Percentiles rank a stretch among this genome's conserved stretches.
phyloP scores from a whole-genome alignment of 768 basidiomycete species.

The Mycena polygramma region DNA sequence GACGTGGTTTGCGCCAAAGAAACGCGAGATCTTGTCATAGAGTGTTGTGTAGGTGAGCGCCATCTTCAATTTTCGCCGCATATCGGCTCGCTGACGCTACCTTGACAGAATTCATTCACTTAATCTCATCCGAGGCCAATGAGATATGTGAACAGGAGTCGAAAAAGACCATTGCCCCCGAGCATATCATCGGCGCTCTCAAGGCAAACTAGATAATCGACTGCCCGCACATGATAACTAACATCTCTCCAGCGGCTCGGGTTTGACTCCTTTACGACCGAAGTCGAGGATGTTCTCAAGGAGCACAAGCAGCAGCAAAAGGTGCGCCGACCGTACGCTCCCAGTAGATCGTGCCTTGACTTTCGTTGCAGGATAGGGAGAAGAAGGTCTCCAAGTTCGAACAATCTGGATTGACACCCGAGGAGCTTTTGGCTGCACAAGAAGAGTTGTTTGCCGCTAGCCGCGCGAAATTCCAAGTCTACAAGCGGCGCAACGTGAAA shows the following conservation, averaged over 20 bases:
- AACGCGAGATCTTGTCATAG: conserved; percentile 95
- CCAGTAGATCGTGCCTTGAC: conserved; percentile 24
- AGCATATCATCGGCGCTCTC: conserved; percentile 93
- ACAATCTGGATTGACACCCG: conserved; percentile 90
- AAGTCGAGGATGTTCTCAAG: conserved; percentile 93
- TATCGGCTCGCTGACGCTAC: conserved; percentile 6
- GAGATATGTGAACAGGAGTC: conserved; percentile 98
- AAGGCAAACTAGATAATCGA: conserved; percentile 65
- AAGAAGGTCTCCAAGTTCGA: conserved; percentile 94
- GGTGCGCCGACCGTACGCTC: conserved; percentile 57
- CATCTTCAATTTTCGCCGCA: conserved; percentile 20
- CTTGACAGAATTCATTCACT: conserved; percentile 93
- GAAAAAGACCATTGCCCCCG: conserved; percentile 98
- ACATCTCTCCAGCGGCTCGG: conserved; percentile 78
- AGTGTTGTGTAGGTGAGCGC: conserved; percentile 98
- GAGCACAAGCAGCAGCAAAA: conserved; percentile 98
- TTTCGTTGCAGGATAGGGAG: conserved; percentile 77
- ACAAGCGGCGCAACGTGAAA: conserved; percentile 58
- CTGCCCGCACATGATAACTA: conserved; percentile 3
- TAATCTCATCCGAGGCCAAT: conserved; percentile 97
- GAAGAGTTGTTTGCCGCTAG: conserved; percentile 94
- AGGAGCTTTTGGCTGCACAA: conserved; percentile 89
- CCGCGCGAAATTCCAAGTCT: conserved; percentile 81
- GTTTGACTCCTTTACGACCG: conserved; percentile 90
- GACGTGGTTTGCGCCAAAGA: conserved; percentile 95